Evolutionary conservation across 169 alveolate species (phyloP), one percentile per base, ranked within the genome.

Genomic region (Cryptosporidium felis): DNA sequence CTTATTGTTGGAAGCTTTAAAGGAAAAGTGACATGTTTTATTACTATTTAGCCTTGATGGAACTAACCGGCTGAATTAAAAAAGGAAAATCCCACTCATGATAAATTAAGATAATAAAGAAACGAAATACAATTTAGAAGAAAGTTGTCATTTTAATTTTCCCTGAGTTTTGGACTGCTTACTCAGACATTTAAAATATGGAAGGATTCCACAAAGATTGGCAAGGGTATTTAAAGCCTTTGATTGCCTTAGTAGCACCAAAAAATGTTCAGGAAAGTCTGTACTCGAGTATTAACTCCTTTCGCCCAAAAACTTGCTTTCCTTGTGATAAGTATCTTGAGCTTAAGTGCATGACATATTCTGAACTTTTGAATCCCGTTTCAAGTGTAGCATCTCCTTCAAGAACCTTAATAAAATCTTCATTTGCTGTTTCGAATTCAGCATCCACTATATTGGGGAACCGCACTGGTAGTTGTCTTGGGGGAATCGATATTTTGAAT

Each of bases 151-250:
- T n/a, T n/a, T n/a, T n/a, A n/a, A n/a, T n/a, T n/a, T n/a, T n/a
- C n/a, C n/a, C n/a, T n/a, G n/a, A n/a, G n/a, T n/a, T n/a, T 53
- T 53, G 14, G 14, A 1, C 21, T 53, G 10, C 23, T 53, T 53
- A 10, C 14, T 0, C 14, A 14, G 10, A 18, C 14, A 60, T n/a
- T n/a, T 32, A 14, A 30, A 26, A 2, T 53, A 74, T 74, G 85
- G 85, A 74, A 41, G 85, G 85, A n/a, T 74, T 74, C 41, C 74
- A 49, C 28, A 58, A 56, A 12, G 85, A 74, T 5, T 74, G 85
- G 85, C 67, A 53, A 23, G 85, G 85, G 12, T 74, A 74, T 21
- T 38, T 74, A 5, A 74, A 53, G 67, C 85, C 85, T n/a, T 45
- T 74, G 9, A 74, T 74, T 12, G 65, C 85, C 23, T 45, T 74